Conservation (phyloP, 2,329 filamentous ascomycete genomes). For the Lachnellula cervina region DNA sequence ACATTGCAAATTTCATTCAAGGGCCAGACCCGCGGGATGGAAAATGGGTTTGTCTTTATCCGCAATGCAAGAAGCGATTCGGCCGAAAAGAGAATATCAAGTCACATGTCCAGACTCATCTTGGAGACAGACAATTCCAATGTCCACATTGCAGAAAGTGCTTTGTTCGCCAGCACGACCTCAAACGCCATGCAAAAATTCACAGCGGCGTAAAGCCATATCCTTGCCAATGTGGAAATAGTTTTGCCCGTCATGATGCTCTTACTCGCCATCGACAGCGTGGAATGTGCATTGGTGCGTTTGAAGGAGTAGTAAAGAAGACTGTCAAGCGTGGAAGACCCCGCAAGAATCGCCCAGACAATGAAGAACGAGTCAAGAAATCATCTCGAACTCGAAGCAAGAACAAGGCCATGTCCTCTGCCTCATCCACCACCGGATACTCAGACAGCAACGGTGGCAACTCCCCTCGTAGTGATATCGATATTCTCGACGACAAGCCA, state of each 20-base stretch:
- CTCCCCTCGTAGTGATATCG: conserved; percentile 48
- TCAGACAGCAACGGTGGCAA: conserved; percentile 52
- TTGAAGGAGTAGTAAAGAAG: conserved; percentile 71
- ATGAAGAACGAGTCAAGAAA: conserved; percentile 49
- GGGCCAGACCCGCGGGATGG: conserved; percentile 68
- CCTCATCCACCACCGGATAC: conserved; percentile 50
- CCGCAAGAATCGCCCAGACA: conserved; percentile 55
- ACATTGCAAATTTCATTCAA: conserved; percentile 70
- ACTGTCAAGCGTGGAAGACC: conserved; percentile 62
- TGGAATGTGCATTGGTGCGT: conserved; percentile 93
- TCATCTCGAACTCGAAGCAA: conserved; percentile 50
- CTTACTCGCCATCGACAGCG: conserved; percentile 90
- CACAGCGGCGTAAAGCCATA: conserved; percentile 96
- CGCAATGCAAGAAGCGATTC: conserved; percentile 82
- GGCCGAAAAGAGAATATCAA: conserved; percentile 99
- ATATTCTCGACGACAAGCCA: conserved; percentile 33
- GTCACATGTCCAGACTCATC: conserved; percentile 94
- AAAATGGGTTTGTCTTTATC: conserved; percentile 73
- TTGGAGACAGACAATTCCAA: conserved; percentile 91
- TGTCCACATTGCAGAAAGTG: conserved; percentile 92
- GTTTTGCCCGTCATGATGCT: conserved; percentile 91
- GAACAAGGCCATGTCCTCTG: conserved; percentile 39
- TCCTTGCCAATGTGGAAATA: conserved; percentile 88
- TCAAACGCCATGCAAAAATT: conserved; percentile 96
- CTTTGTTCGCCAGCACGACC: conserved; percentile 94